Evolutionary conservation across 768 basidiomycete species (phyloP), one percentile per base, ranked within the genome.

Genomic region (Phlebiopsis flavidoalba): DNA sequence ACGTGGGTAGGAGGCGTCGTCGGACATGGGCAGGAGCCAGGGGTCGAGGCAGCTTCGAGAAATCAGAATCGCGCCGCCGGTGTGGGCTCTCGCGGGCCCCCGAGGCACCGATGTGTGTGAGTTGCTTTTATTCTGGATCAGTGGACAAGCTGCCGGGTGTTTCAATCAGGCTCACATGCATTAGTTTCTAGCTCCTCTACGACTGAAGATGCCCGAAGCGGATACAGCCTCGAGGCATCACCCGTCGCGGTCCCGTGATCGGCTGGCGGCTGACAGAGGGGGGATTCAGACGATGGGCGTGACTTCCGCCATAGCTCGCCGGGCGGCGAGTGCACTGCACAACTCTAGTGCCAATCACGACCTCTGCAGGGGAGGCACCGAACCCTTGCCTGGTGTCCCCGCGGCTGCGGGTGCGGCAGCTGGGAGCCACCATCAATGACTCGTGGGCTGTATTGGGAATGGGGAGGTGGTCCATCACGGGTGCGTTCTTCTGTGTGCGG

Each of bases 221-320:
- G 37, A 12, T 55, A 22, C 48, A 14, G 60, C 60, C 60, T 61
- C 55, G 56, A 61, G 60, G 60, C 60, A 61, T 61, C 60, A 57
- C 2, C 21, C 31, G 35, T 36, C 60, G 49, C 60, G 60, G 40
- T 61, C 60, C 45, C 60, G 60, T 61, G 60, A 61, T 57, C 50
- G 12, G 5, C 53, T 36, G n/a, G 26, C 22, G 8, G 8, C 36
- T 59, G 49, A 53, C 58, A 53, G 59, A 60, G 59, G 37, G 12
- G 36, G 36, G n/a, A n/a, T n/a, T n/a, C n/a, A n/a, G n/a, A n/a
- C n/a, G n/a, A n/a, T n/a, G n/a, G n/a, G n/a, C n/a, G n/a, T n/a
- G n/a, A n/a, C n/a, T n/a, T n/a, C n/a, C n/a, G n/a, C n/a, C n/a
- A n/a, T n/a, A n/a, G n/a, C n/a, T n/a, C n/a, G n/a, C n/a, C n/a